A percentile compares a stretch with the other conserved stretches of the same genome.
Conservation (phyloP, 805 yeast genomes). For the Schwanniomyces occidentalis region DNA sequence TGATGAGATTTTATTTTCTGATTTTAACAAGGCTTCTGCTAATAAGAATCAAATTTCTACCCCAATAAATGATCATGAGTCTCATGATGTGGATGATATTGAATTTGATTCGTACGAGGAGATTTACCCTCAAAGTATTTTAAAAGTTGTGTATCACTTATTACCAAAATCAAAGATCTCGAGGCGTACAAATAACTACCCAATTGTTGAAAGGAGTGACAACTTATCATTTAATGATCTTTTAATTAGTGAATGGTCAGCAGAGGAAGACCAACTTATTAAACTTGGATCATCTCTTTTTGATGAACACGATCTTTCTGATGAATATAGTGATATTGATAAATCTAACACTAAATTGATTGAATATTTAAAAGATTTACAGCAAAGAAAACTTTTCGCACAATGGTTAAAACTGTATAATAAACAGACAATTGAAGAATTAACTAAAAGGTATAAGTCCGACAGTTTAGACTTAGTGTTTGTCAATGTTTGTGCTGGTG, state of each 20-base stretch:
- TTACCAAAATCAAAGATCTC: conserved; percentile 22
- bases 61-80: conserved; percentile 21
- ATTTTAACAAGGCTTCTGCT: conserved; percentile 30
- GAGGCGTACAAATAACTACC: conserved; percentile 26
- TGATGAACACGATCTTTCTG: conserved; percentile 19
- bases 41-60: conserved; percentile 21
- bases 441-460: conserved; percentile 18
- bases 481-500: conserved; percentile 51
- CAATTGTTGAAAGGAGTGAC: conserved; percentile 14
- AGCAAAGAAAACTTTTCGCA: conserved; percentile 48
- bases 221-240: conserved; percentile 21
- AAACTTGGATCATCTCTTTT: conserved; percentile 64
- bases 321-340: conserved; percentile 11
- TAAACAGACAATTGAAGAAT: conserved; percentile 26
- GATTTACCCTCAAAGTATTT: conserved; percentile 7
- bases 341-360: conserved; percentile 11
- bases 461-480: conserved; percentile 55
- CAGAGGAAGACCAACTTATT: conserved; percentile 43
- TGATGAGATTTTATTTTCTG: conserved; percentile 51
- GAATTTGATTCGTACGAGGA: conserved; percentile 7
- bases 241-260: conserved; percentile 9
- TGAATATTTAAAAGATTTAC: conserved; percentile 15
- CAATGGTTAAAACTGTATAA: conserved; percentile 58
- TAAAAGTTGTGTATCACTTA: conserved; percentile 18
- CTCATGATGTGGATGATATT: no score